A percentile compares a stretch with the other conserved stretches of the same genome.
Evolutionary conservation across 2,329 filamentous ascomycete genomes (phyloP).

Genomic region (Botryotinia calthae): DNA sequence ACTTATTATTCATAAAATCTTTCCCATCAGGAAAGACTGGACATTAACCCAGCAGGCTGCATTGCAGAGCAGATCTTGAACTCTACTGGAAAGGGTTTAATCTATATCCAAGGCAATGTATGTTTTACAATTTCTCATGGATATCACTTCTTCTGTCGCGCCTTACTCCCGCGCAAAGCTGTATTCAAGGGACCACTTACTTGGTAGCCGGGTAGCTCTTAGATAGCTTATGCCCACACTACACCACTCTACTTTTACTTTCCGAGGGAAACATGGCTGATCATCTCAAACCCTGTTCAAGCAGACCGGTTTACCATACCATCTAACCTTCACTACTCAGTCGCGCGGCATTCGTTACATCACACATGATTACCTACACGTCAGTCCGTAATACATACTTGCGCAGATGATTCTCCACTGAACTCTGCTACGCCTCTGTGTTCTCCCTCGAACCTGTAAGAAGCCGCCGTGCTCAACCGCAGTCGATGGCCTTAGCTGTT

Average conservation of each 20-base stretch:
- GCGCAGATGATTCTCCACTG: constrained; percentile 35
- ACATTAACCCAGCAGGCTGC: background rate
- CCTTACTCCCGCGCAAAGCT: constrained; percentile 12
- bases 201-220: constrained; percentile 11
- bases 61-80: background rate
- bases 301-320: constrained; percentile 8
- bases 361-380: constrained; percentile 32
- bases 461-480: constrained; percentile 37
- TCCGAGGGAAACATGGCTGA: constrained; percentile 10
- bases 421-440: constrained; percentile 31
- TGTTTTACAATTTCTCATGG: constrained; percentile 6
- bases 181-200: constrained; percentile 2
- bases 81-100: constrained; percentile 13
- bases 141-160: background rate
- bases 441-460: constrained; percentile 37
- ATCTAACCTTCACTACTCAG: constrained; percentile 13
- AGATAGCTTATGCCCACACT: background rate
- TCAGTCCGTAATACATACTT: constrained; percentile 34
- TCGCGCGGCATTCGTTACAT: constrained; percentile 29
- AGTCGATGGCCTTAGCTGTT: constrained; percentile 42
- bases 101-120: constrained; percentile 16
- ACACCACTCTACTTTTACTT: background rate
- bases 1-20: background rate
- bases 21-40: background rate
- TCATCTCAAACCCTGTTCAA: constrained; percentile 20